phyloP scores from a whole-genome alignment of 306 rosid species.

The Mucuna pruriens region DNA sequence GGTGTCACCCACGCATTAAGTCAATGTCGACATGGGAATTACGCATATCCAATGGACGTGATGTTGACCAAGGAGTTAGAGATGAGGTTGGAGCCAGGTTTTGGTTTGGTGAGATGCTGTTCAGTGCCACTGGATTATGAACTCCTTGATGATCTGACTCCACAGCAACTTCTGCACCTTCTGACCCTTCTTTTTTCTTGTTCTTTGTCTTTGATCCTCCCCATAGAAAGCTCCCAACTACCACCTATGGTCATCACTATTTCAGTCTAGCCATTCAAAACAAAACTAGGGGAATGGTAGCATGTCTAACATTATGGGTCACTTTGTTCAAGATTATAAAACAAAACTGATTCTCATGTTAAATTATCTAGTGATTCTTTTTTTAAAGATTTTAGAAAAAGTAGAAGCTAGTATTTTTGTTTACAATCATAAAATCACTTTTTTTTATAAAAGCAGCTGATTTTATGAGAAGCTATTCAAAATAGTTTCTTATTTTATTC shows the following conservation, averaged over 20 bases:
- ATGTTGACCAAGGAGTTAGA: constrained; percentile 62
- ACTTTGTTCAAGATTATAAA: not conserved
- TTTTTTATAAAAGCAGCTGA: not conserved
- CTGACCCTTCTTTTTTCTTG: constrained; percentile 62
- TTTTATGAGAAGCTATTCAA: not conserved
- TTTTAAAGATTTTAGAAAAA: not conserved
- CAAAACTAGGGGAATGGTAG: not conserved
- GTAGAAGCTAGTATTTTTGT: not conserved
- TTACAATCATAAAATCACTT: not conserved
- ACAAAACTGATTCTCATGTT: not conserved
- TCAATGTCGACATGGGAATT: constrained; percentile 82
- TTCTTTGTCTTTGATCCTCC: constrained; percentile 70
- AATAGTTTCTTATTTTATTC: not conserved
- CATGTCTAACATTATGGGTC: not conserved
- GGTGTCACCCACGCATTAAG: constrained; percentile 81
- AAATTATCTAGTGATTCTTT: not conserved
- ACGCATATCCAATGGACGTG: constrained; percentile 69
- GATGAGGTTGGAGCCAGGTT: constrained; percentile 60
- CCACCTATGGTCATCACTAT: constrained; percentile 60
- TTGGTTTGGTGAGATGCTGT: constrained; percentile 53
- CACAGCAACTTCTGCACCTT: constrained; percentile 57
- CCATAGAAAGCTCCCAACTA: constrained; percentile 90
- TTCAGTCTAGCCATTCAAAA: constrained; percentile 30
- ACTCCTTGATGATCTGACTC: constrained; percentile 63
- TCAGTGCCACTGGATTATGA: constrained; percentile 53